Evolutionary conservation across 495 filamentous ascomycete species (phyloP).

Genomic region (Staphylotrichum longicolle): DNA sequence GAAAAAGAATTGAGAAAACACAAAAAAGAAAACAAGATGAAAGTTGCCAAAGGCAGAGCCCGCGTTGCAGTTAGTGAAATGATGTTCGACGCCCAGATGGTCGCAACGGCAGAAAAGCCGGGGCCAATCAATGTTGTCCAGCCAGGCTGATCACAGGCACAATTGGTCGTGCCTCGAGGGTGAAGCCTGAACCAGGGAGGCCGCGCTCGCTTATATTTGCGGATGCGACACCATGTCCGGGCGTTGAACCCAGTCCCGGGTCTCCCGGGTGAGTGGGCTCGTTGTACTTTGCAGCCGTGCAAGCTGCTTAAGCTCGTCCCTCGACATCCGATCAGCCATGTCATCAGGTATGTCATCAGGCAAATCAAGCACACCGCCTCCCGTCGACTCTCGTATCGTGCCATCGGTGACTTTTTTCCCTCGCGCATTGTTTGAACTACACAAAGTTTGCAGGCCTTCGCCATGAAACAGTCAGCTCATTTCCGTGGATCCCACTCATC

Average conservation of each 20-base stretch:
- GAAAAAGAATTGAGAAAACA: too few relatives aligned
- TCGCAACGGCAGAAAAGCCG: not conserved
- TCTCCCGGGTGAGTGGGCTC: constrained; percentile 1
- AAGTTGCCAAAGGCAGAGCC: too few relatives aligned
- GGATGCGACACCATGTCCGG: not conserved
- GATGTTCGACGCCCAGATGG: too few relatives aligned
- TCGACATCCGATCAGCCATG: too few relatives aligned
- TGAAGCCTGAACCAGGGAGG: not conserved
- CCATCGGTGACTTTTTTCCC: too few relatives aligned
- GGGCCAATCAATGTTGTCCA: not conserved
- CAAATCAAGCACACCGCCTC: too few relatives aligned
- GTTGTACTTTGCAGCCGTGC: not conserved
- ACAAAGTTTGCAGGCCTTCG: too few relatives aligned
- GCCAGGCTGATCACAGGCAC: not conserved
- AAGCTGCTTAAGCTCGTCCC: not conserved
- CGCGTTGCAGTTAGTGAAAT: too few relatives aligned
- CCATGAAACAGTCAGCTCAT: constrained; percentile 6
- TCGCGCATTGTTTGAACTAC: too few relatives aligned
- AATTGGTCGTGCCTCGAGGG: not conserved
- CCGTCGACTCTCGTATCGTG: too few relatives aligned
- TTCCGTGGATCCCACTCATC: constrained; percentile 7
- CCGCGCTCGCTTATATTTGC: constrained; percentile 7
- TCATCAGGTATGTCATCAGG: too few relatives aligned
- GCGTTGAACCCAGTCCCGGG: not conserved
- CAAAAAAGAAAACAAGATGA: too few relatives aligned